A percentile compares a stretch with the other conserved stretches of the same genome.
Evolutionary conservation across 2,329 filamentous ascomycete species (phyloP).

Genomic region (Ascochyta rabiei): DNA sequence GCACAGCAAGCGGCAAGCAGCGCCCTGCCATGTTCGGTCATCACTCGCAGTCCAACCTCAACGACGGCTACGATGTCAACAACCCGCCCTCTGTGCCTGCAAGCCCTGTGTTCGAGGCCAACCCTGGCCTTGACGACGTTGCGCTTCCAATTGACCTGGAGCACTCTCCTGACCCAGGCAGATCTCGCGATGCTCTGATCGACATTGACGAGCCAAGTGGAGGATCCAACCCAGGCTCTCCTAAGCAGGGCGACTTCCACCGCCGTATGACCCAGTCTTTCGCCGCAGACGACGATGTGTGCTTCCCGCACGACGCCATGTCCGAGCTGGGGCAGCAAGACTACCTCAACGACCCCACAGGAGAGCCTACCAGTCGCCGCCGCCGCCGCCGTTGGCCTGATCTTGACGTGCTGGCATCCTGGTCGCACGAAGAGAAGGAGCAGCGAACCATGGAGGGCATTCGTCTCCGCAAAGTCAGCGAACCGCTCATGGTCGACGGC

Average conservation of each 20-base stretch:
- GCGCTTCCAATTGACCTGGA: conserved; percentile 71
- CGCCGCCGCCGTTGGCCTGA: conserved; percentile 79
- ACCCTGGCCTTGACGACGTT: conserved; percentile 63
- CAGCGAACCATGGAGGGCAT: conserved; percentile 77
- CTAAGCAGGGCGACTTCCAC: conserved; percentile 34
- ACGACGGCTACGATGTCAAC: conserved; percentile 64
- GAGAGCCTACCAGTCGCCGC: conserved; percentile 52
- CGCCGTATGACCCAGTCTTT: conserved; percentile 55
- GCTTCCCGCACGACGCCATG: conserved; percentile 80
- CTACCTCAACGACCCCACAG: conserved; percentile 55
- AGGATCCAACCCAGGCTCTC: conserved; percentile 40
- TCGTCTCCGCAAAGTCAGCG: conserved; percentile 87
- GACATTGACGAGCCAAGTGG: conserved; percentile 62
- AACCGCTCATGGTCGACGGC: conserved; percentile 90
- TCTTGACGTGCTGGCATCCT: conserved; percentile 81
- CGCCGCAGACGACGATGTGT: conserved; percentile 83
- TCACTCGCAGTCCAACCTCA: conserved; percentile 38
- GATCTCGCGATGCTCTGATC: conserved; percentile 55
- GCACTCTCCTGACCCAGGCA: conserved; percentile 27
- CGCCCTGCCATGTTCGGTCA: conserved; percentile 36
- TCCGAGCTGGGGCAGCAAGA: conserved; percentile 86
- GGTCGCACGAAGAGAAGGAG: conserved; percentile 90
- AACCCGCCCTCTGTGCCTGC: conserved; percentile 68
- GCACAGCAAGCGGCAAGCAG: conserved; percentile 39
- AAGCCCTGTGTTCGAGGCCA: conserved; percentile 61